Base-by-base conservation (phyloP, 2,329 filamentous ascomycete species). In the Alternaria viburni region DNA sequence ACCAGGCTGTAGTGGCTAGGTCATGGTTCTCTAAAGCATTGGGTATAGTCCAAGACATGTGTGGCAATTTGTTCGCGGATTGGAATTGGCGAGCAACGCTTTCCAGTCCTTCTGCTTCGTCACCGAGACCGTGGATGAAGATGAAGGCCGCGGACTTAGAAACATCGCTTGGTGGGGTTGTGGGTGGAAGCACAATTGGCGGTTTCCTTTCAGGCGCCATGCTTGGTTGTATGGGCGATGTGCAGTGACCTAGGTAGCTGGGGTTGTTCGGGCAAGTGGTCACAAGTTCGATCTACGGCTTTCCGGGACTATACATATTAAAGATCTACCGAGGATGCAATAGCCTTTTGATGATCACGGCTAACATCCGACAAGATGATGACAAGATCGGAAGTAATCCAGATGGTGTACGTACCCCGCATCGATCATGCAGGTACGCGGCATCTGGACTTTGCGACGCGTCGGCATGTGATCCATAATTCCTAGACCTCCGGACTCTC, bases 41-140 rank as follows among this genome's bases (percentile, higher is more conserved):
- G 13, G 85, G 84, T 26, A 86, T 79, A 44, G 85, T 74, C 84
- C 84, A 86, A 51, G 79, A 77, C 66, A 85, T 73, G 68, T 85
- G 79, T 0, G 83, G 79, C 6, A 86, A 77, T 71, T 86, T 86
- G 62, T 76, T 73, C 47, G 82, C 82, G 43, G 80, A 69, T 62
- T 85, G 83, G 67, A 86, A 85, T 66, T 85, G 83, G 26, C 81
- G 77, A 15, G 81, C 81, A 9, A 85, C 76, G 54, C 83, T 76
- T 64, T 81, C 77, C 30, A 83, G 72, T 5, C 82, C 83, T 51
- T 81, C 75, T 15, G 82, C 83, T 57, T 81, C 81, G 61, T 85
- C 83, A 15, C 83, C 82, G 7, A 84, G 72, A 13, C 83, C 83
- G 65, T 84, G 83, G 6, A 84, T 71, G 66, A 84, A 83, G 55